Percentiles rank a stretch among this genome's conserved stretches.
Conservation (phyloP, 2,329 filamentous ascomycete species). For the Podosphaera aphanis region DNA sequence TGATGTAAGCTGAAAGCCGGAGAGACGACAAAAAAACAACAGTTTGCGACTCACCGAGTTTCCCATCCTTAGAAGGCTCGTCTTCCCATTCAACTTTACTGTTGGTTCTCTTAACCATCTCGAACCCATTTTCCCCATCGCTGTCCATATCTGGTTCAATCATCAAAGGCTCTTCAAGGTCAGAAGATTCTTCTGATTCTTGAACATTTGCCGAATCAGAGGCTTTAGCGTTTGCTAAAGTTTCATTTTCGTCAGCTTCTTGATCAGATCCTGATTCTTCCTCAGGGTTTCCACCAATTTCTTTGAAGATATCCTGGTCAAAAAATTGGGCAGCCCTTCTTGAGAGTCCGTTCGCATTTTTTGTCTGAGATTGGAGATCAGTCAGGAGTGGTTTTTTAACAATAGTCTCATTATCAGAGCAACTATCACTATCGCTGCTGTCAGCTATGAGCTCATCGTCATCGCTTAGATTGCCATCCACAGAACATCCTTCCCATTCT, state of each 20-base stretch:
- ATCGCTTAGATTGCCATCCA: conserved; percentile 32
- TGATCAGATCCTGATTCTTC: conserved; percentile 24
- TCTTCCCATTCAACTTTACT: conserved; percentile 43
- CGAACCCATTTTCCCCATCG: conserved; percentile 29
- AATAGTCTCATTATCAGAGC: conserved; percentile 24
- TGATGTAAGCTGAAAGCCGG: neutral
- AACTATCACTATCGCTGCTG: conserved; percentile 31
- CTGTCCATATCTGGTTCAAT: conserved; percentile 6
- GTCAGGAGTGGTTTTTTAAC: conserved; percentile 31
- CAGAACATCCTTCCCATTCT: conserved; percentile 79
- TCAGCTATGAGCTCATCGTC: conserved; percentile 32
- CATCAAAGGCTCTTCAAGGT: conserved; percentile 9
- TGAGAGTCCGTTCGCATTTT: conserved; percentile 40
- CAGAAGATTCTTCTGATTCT: conserved; percentile 14
- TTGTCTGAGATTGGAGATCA: conserved; percentile 32
- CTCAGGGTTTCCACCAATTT: conserved; percentile 43
- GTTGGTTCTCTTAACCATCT: conserved; percentile 31
- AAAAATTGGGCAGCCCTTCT: conserved; percentile 77
- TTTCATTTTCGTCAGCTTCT: conserved; percentile 20
- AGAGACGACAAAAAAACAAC: neutral
- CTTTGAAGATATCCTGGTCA: conserved; percentile 81
- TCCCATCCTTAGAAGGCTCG: conserved; percentile 37
- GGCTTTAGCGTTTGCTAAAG: conserved; percentile 17
- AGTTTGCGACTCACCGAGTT: conserved; percentile 24
- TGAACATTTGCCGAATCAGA: conserved; percentile 12